phyloP scores from a whole-genome alignment of 2,329 filamentous ascomycete species.

The Epichloe scottii region DNA sequence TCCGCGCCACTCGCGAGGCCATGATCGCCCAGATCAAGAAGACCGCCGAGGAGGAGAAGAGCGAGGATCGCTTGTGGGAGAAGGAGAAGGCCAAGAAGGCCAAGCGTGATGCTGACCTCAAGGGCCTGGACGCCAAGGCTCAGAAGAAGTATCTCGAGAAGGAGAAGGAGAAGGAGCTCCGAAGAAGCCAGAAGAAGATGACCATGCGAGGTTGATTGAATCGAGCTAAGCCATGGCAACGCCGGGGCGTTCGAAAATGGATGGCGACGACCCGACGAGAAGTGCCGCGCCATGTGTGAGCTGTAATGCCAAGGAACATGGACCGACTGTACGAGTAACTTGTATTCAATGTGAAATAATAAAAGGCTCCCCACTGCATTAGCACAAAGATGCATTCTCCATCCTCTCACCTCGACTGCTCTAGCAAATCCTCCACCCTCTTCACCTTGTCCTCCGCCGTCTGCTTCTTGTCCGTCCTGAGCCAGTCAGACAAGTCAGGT shows the following conservation, averaged over 20 bases:
- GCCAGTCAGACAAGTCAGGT: neutral
- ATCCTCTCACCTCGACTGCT: constrained; percentile 8
- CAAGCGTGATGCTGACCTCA: constrained; percentile 76
- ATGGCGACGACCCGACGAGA: neutral
- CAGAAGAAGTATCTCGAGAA: constrained; percentile 78
- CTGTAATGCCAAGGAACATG: neutral
- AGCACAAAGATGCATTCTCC: neutral
- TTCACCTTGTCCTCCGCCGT: constrained; percentile 69
- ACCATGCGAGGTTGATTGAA: constrained; percentile 33
- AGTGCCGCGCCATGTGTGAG: neutral
- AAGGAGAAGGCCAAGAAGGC: constrained; percentile 71
- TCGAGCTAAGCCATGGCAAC: neutral
- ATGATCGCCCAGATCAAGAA: constrained; percentile 70
- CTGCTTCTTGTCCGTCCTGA: constrained; percentile 75
- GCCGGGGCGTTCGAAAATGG: no score
- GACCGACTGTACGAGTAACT: neutral
- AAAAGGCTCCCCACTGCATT: neutral
- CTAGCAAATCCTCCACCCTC: constrained; percentile 40
- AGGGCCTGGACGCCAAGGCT: constrained; percentile 64
- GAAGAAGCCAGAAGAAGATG: constrained; percentile 41
- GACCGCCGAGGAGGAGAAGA: constrained; percentile 65
- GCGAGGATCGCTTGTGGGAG: constrained; percentile 61
- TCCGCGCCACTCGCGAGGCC: constrained; percentile 68
- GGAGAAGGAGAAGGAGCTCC: constrained; percentile 62
- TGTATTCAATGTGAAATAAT: neutral